A percentile compares a stretch with the other conserved stretches of the same genome.
phyloP scores from a whole-genome alignment of 495 filamentous ascomycete genomes.

The Diplogelasinospora grovesii region DNA sequence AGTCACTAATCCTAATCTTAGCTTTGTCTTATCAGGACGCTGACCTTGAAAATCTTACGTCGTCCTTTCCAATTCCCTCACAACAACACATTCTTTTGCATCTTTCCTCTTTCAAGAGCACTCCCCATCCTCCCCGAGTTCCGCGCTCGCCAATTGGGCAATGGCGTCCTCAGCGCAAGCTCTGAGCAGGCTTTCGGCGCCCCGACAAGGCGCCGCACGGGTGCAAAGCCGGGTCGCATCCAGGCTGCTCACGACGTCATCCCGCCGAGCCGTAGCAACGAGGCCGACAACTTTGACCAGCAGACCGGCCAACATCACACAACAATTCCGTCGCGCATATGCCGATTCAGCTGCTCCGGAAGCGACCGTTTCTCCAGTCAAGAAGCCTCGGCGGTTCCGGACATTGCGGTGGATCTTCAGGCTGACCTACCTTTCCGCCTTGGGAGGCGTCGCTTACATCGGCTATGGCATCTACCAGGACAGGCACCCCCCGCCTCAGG shows the following conservation, averaged over 20 bases:
- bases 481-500: conserved; percentile 75
- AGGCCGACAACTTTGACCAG: conserved; percentile 17
- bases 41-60: neutral
- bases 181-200: conserved; percentile 25
- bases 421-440: conserved; percentile 58
- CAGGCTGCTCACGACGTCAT: conserved; percentile 19
- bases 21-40: neutral
- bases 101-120: neutral
- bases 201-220: conserved; percentile 15
- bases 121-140: neutral
- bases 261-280: conserved; percentile 17
- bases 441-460: conserved; percentile 62
- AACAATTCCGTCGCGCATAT: conserved; percentile 36
- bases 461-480: conserved; percentile 76
- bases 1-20: neutral
- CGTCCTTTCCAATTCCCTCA: neutral
- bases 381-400: conserved; percentile 31
- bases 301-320: conserved; percentile 17
- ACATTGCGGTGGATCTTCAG: conserved; percentile 58
- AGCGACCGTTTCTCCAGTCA: conserved; percentile 26
- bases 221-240: conserved; percentile 17
- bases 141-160: conserved; percentile 23
- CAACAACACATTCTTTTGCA: neutral
- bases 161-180: conserved; percentile 30
- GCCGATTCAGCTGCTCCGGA: conserved; percentile 27